Percentiles rank a stretch among this genome's conserved stretches.
Evolutionary conservation across 2,329 filamentous ascomycete species (phyloP).

Genomic region (Aspergillus hortae): DNA sequence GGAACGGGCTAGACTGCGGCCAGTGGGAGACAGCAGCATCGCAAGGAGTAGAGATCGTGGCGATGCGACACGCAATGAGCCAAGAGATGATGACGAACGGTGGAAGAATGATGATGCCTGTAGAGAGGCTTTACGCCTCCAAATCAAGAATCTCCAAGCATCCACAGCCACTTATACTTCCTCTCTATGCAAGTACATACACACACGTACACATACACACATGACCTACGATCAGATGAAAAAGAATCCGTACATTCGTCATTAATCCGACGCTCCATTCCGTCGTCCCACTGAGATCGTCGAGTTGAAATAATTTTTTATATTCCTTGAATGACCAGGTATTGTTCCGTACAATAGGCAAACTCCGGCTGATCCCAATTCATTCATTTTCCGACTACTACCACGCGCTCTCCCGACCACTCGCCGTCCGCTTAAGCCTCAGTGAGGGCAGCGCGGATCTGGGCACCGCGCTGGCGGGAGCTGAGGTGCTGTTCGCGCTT

Average conservation of each 20-base stretch:
- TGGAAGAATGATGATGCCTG: slow-evolving; percentile 13
- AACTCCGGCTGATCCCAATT: slow-evolving; percentile 32
- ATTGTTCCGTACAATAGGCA: slow-evolving; percentile 30
- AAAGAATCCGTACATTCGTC: background rate
- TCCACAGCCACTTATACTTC: background rate
- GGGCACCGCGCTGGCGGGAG: slow-evolving; percentile 84
- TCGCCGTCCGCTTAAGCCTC: slow-evolving; percentile 44
- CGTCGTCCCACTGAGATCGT: too few species aligned
- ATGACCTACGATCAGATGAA: too few species aligned
- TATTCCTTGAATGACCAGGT: slow-evolving; percentile 28
- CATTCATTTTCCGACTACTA: slow-evolving; percentile 29
- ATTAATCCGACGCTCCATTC: background rate
- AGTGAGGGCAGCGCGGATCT: slow-evolving; percentile 57
- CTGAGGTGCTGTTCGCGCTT: slow-evolving; percentile 71
- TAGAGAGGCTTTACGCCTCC: background rate
- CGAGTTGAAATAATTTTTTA: slow-evolving; percentile 15
- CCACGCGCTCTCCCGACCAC: slow-evolving; percentile 23
- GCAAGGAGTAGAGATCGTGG: background rate
- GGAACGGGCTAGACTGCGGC: too few species aligned
- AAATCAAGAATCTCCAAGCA: background rate
- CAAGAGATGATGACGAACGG: background rate
- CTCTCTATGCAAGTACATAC: background rate
- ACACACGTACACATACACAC: background rate
- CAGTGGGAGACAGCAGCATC: too few species aligned
- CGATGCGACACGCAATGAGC: background rate